These are phyloP conservation scores for Penicillium sp. DNA, from an alignment of 2,329 filamentous ascomycete genomes.

Conservation along the genomic window DNA sequence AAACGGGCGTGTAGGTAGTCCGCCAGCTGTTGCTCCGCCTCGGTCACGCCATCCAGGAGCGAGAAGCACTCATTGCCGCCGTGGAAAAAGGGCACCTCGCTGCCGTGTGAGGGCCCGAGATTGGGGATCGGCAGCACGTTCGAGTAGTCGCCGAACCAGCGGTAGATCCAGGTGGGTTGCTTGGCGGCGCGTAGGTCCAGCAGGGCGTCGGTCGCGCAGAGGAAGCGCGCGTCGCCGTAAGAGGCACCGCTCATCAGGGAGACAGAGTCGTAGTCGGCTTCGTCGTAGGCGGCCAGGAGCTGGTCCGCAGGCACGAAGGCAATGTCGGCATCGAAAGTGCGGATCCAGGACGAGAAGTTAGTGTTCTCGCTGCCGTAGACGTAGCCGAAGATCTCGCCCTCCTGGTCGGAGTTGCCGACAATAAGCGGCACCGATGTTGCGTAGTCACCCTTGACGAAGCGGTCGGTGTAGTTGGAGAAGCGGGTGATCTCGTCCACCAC, in stretches of 20 bases:
- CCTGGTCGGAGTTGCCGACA: not conserved
- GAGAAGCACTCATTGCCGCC: not conserved
- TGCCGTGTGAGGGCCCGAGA: not conserved
- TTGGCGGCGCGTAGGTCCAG: not conserved
- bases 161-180: not conserved
- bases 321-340: not conserved
- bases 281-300: not conserved
- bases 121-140: not conserved
- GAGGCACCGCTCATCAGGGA: not conserved
- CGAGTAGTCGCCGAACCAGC: not conserved
- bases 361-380: not conserved
- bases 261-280: not conserved
- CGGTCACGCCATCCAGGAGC: not conserved
- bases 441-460: not conserved
- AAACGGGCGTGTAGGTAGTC: not conserved
- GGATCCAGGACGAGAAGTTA: not conserved
- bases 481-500: not conserved
- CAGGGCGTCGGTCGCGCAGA: not conserved
- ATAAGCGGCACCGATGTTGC: not conserved
- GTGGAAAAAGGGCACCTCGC: not conserved
- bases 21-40: not conserved
- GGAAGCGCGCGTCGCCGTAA: not conserved
- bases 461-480: not conserved
- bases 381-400: not conserved
- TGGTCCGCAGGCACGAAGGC: not conserved